Base-by-base conservation (phyloP, 805 yeast genomes). In the Ogataea salicorniae region DNA sequence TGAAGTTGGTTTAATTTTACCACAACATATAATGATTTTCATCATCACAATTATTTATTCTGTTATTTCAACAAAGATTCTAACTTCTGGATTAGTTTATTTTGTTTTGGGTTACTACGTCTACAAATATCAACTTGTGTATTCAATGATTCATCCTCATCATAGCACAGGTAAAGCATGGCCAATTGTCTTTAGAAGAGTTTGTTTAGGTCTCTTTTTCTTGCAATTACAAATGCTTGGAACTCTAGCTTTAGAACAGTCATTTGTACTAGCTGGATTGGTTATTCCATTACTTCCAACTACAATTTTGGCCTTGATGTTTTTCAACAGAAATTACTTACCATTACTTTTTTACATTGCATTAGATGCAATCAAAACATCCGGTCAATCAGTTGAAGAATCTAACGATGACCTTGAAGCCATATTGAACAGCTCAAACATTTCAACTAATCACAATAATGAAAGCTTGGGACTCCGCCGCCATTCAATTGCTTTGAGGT, bases 101-200 rank as follows among this genome's bases (percentile, higher is more conserved):
- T 80, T 80, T 51, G 61, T 72, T 11, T 57, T 80, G 34, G 85
- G 84, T 0, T 79, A 72, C 56, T 80, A 76, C 56, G 81, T 77
- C 14, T 80, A 79, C 63, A 80, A 80, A 62, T 80, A 80, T 56
- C 86, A 80, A 66, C 66, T 80, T 52, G 73, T 79, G 16, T 80
- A 79, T 61, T 75, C 80, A 48, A 75, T 74, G 69, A 83, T 80
- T 23, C 85, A 80, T 55, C 81, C 83, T 1, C 82, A 79, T 22
- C 84, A 80, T 60, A 77, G 83, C 14, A 80, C 85, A 0, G 86
- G 86, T 5, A 79, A 79, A 55, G 82, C 78, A 4, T 80, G 86
- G 86, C 83, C 83, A 3, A 75, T 80, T 65, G 77, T 80, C 6
- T 79, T 79, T 52, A 67, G 81, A 47, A 62, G 86, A 43, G 68